Conservation (phyloP, 805 yeast species). For the Kazachstania viticola region DNA sequence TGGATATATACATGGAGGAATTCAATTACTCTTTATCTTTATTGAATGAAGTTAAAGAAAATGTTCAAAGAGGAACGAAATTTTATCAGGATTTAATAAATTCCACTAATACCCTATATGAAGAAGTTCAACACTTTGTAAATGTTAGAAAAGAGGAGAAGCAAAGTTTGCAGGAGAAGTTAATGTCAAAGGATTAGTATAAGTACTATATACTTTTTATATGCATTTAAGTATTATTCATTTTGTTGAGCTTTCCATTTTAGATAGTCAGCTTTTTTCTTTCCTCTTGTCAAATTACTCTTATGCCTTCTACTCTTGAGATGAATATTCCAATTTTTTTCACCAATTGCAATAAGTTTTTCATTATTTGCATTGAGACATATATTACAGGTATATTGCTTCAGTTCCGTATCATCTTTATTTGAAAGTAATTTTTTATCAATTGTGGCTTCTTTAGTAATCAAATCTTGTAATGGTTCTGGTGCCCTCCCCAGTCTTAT, state of each 20-base stretch:
- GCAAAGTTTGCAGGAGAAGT: slow-evolving; percentile 33
- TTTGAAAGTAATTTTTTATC: slow-evolving; percentile 4
- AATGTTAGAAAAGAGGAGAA: slow-evolving; percentile 41
- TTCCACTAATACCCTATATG: slow-evolving; percentile 34
- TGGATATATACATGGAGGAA: slow-evolving; percentile 17
- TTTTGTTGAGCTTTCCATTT: slow-evolving; percentile 24
- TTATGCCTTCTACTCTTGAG: slow-evolving; percentile 57
- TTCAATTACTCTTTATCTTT: slow-evolving; percentile 18
- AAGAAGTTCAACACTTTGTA: slow-evolving; percentile 42
- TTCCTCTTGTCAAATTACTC: slow-evolving; percentile 35
- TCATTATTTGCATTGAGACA: slow-evolving; percentile 50
- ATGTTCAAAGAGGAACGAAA: slow-evolving; percentile 54
- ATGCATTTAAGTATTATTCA: neutral
- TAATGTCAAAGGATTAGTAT: slow-evolving; percentile 1
- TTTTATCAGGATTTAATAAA: slow-evolving; percentile 56
- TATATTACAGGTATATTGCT: slow-evolving; percentile 52
- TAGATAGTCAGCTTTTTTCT: slow-evolving; percentile 43
- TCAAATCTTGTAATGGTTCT: slow-evolving; percentile 23
- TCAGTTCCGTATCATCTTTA: slow-evolving; percentile 34
- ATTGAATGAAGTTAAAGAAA: slow-evolving; percentile 44
- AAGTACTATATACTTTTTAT: neutral
- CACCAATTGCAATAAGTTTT: slow-evolving; percentile 59
- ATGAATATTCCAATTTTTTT: slow-evolving; percentile 59
- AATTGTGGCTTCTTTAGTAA: slow-evolving; percentile 7
- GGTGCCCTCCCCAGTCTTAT: slow-evolving; percentile 28